A percentile compares a stretch with the other conserved stretches of the same genome.
Conservation (phyloP, 768 basidiomycete genomes). For the Suillus variegatus region DNA sequence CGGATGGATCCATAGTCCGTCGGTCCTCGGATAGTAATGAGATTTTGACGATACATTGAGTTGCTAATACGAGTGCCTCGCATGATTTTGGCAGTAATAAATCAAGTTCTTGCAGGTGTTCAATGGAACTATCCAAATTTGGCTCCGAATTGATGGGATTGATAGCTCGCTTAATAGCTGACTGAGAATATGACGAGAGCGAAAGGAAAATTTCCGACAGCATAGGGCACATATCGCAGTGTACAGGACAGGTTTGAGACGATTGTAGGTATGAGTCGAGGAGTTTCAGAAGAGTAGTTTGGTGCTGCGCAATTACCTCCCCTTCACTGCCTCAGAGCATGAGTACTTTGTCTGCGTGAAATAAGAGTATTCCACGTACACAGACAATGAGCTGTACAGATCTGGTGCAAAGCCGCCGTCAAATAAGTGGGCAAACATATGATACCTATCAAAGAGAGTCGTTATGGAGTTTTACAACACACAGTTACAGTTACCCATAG, state of each 20-base stretch:
- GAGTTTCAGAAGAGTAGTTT: conserved; percentile 85
- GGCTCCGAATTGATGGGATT: conserved; percentile 24
- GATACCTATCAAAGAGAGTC: conserved; percentile 48
- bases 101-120: conserved; percentile 51
- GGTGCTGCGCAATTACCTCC: conserved; percentile 81
- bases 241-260: conserved; percentile 36
- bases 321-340: conserved; percentile 45
- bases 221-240: conserved; percentile 54
- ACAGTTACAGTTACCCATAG: conserved; percentile 52
- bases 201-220: conserved; percentile 61
- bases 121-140: conserved; percentile 2
- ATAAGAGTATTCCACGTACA: conserved; percentile 45
- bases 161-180: conserved; percentile 51
- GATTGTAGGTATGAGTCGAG: conserved; percentile 83
- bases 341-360: conserved; percentile 10
- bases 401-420: conserved; percentile 57
- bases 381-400: conserved; percentile 58
- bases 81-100: conserved; percentile 75
- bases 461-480: conserved; percentile 12
- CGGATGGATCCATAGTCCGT: conserved; percentile 19
- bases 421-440: conserved; percentile 63
- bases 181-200: conserved; percentile 59
- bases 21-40: conserved; percentile 45
- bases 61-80: conserved; percentile 77
- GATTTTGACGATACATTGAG: conserved; percentile 72